phyloP scores from a whole-genome alignment of 805 yeast genomes.

The Yamadazyma endophytica region DNA sequence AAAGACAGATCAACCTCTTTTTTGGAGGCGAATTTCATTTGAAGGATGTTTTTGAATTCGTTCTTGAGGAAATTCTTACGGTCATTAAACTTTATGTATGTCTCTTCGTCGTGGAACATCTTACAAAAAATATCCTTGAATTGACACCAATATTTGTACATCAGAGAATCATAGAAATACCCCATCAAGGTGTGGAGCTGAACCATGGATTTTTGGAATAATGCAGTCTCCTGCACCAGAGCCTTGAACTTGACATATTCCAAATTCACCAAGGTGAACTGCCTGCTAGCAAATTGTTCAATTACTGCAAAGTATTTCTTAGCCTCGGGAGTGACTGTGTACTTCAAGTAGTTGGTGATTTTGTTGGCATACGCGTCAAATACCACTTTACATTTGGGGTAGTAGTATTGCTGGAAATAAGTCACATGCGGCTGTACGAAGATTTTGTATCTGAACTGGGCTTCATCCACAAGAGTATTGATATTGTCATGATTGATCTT shows the following conservation, averaged over 20 bases:
- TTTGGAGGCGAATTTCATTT: conserved; percentile 8
- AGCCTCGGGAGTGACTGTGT: conserved; percentile 1
- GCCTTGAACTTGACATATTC: too few species aligned
- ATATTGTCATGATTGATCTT: conserved; percentile 11
- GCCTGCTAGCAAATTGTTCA: not conserved
- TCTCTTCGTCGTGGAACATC: too few species aligned
- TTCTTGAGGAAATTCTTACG: conserved; percentile 19
- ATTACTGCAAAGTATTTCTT: not conserved
- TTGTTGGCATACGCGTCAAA: not conserved
- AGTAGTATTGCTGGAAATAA: conserved; percentile 6
- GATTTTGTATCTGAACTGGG: conserved; percentile 10
- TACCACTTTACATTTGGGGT: conserved; percentile 8
- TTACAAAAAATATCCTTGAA: conserved; percentile 1
- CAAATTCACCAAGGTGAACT: too few species aligned
- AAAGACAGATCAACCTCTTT: conserved; percentile 10
- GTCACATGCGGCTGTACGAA: conserved; percentile 6
- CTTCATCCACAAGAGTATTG: conserved; percentile 5
- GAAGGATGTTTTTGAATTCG: conserved; percentile 22
- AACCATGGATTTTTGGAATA: conserved; percentile 1
- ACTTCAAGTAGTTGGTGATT: not conserved
- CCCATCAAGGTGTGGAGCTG: conserved; percentile 4
- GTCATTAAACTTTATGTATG: conserved; percentile 18
- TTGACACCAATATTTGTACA: conserved; percentile 1
- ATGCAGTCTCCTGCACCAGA: too few species aligned
- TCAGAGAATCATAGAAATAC: conserved; percentile 3